Base-by-base conservation (phyloP, 2,329 filamentous ascomycete species). In the Elsinoe fawcettii region DNA sequence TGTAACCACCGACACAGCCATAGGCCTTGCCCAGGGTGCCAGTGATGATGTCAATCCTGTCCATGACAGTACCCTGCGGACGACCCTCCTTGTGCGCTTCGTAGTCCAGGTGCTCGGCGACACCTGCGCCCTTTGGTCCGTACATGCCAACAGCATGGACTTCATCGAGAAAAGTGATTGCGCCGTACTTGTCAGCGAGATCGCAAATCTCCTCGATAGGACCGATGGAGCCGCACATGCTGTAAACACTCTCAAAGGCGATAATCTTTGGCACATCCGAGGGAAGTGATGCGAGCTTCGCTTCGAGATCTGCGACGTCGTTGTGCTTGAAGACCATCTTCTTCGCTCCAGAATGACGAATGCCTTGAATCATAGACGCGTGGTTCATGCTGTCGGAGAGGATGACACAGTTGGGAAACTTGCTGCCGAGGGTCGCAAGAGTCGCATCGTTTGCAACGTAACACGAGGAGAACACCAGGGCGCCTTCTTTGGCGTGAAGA, bases 121-220 rank as follows among this genome's bases (percentile, higher is more conserved):
- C 93, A 73, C 93, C 93, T 58, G 91, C 93, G 61, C 93, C 93
- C 67, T 89, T 84, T 69, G 93, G 91, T 68, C 93, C 93, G 73
- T 99, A 99, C 93, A 99, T 97, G 70, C 93, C 93, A 20, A 99
- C 93, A 44, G 93, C 93, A 75, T 99, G 93, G 60, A 99, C 93
- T 82, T 99, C 93, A 70, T 99, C 93, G 70, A 96, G 79, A 73
- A 99, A 99, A 66, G 93, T 99, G 62, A 99, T 85, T 37, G 93
- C 93, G 59, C 93, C 93, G 70, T 99, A 99, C 77, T 96, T 96
- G 62, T 97, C 91, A 8, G 93, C 92, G 56, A 99, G 77, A 70
- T 99, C 90, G 71, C 92, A 97, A 61, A 99, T 97, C 69, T 86
- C 86, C 74, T 91, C 89, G 65, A 99, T 99, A 0, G 93, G 93